Conservation (phyloP, 306 rosid species). For the Acacia confusa region DNA sequence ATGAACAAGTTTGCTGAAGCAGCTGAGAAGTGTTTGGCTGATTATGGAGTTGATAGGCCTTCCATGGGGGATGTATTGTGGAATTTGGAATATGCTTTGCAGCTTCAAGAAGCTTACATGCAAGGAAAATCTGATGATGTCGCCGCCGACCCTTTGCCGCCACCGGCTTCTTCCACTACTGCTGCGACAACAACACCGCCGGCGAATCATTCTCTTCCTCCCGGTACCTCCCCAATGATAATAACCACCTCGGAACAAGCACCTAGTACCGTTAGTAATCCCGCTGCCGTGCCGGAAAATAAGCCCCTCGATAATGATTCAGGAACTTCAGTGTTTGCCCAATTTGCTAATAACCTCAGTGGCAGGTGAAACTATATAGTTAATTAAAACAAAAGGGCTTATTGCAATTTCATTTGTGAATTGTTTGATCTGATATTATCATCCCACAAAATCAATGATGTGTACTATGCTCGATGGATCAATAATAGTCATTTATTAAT, state of each 20-base stretch:
- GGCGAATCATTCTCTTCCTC: too few relatives aligned
- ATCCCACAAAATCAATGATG: neutral
- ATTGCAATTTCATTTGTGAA: neutral
- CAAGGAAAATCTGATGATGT: conserved; percentile 50
- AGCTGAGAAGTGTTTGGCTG: conserved; percentile 68
- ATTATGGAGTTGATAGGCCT: conserved; percentile 64
- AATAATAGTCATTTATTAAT: too few relatives aligned
- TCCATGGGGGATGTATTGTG: conserved; percentile 73
- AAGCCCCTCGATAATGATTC: conserved; percentile 57
- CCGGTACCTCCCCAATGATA: neutral
- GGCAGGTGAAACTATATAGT: conserved; percentile 53
- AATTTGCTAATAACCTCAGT: conserved; percentile 60
- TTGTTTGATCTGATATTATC: neutral
- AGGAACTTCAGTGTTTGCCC: conserved; percentile 67
- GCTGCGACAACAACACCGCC: too few relatives aligned
- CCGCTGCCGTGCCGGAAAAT: neutral
- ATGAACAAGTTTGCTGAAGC: conserved; percentile 69
- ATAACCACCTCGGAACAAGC: neutral
- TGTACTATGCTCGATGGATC: neutral
- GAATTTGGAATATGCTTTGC: conserved; percentile 66
- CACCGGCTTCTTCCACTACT: too few relatives aligned
- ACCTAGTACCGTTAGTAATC: neutral
- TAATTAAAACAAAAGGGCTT: neutral
- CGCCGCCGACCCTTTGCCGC: neutral
- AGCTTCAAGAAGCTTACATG: conserved; percentile 62